Base-by-base conservation (phyloP, 1,284 basidiomycete genomes). In the Rhodotorula sp. region DNA sequence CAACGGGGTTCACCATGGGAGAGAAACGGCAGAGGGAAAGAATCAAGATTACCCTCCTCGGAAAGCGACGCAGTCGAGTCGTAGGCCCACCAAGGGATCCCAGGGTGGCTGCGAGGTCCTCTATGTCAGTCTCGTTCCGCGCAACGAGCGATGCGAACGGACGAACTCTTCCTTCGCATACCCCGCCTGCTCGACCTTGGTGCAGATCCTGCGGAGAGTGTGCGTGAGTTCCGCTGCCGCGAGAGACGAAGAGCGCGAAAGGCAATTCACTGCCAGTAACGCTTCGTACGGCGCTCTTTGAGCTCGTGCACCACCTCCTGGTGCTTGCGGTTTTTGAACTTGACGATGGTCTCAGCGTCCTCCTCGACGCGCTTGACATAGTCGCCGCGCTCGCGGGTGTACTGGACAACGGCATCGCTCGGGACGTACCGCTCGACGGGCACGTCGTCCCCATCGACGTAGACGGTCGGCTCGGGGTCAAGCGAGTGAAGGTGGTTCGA, bases 371-470 rank as follows among this genome's bases (percentile, higher is more conserved):
- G 46, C n/a, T 27, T 48, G 46, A 25, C 12, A 36, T 53, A 44
- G 44, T 21, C 44, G 44, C 4, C 39, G 27, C 36, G 27, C 48
- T 32, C 27, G 6, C 3, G 29, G 1, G 29, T 13, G 37, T 44
- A 21, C 1, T 21, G n/a, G 19, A 29, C 1, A 29, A 41, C 37
- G 15, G 51, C 37, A 8, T 10, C 19, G 37, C n/a, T n/a, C 8
- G 13, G 19, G 12, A 12, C 8, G n/a, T 27, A 6, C 9, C 19
- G 27, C 48, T 21, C 9, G 1, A 19, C n/a, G 10, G 4, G 0
- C 19, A 5, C 21, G n/a, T 54, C n/a, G 27, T 29, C 36, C n/a
- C 22, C n/a, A 10, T 44, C 22, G 12, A 25, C 5, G 5, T 29
- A 12, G 39, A 41, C 7, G 0, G 21, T 10, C 12, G 37, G 13